Conservation (phyloP, 305 asterid species). For the Fraxinus angustifolia region DNA sequence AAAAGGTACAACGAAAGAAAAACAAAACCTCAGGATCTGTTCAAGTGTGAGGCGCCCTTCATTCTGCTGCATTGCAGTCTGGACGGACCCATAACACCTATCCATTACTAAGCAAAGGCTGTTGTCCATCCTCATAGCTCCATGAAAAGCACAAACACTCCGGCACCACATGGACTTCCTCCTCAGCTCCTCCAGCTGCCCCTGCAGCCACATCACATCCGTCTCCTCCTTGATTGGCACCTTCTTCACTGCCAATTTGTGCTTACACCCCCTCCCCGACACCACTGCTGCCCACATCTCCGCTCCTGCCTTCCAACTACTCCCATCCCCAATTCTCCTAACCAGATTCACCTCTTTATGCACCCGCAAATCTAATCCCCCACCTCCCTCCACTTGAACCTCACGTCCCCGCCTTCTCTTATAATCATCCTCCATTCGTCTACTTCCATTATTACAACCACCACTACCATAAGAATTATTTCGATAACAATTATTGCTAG, state of each 20-base stretch:
- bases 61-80: constrained; percentile 80
- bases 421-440: constrained; percentile 40
- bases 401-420: constrained; percentile 29
- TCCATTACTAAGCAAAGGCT: constrained; percentile 84
- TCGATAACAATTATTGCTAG: constrained; percentile 18
- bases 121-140: constrained; percentile 57
- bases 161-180: constrained; percentile 93
- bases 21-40: constrained; percentile 81
- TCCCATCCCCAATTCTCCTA: constrained; percentile 58
- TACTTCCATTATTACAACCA: constrained; percentile 32
- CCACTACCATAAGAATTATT: constrained; percentile 21
- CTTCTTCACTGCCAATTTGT: constrained; percentile 80
- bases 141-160: constrained; percentile 92
- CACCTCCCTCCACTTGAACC: constrained; percentile 32
- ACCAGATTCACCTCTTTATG: constrained; percentile 74
- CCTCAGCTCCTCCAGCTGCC: constrained; percentile 79
- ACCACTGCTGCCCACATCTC: constrained; percentile 79
- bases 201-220: constrained; percentile 87
- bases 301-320: constrained; percentile 45
- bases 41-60: constrained; percentile 94
- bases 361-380: constrained; percentile 63
- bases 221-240: constrained; percentile 58
- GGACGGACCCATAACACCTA: constrained; percentile 87
- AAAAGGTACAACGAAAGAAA: constrained; percentile 5
- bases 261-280: constrained; percentile 61